Evolutionary conservation across 2,329 filamentous ascomycete genomes (phyloP), one percentile per base, ranked within the genome.

Genomic region (Nothopassalora personata): DNA sequence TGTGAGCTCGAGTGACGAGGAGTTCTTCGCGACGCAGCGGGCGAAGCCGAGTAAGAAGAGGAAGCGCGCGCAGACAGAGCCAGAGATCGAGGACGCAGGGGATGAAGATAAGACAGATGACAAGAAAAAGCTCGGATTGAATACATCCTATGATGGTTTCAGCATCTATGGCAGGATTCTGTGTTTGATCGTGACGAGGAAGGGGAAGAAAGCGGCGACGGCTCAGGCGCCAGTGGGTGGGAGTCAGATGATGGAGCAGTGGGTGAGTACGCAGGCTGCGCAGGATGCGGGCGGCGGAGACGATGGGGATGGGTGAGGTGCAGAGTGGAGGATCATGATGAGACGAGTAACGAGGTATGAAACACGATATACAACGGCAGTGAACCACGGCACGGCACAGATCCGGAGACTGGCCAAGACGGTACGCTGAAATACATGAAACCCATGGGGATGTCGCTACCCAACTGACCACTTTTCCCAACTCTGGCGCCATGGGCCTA

Each of bases 111-210:
- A 64, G 27, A 27, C 73, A 9, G 86, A 89, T 58, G 89, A 96
- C 70, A 95, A 97, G 77, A 97, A 99, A 79, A 97, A 97, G 74
- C 77, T 96, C 67, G 84, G 83, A 19, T 84, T 97, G 78, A 87
- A 88, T 62, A 94, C 93, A 28, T 87, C 86, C 13, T 99, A 97
- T 75, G 91, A 97, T 69, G 93, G 94, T 8, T 97, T 97, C 76
- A 90, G 88, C 68, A 97, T 99, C 70, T 96, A 96, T 76, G 91
- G 94, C 10, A 88, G 91, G 66, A 91, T 96, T 50, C 79, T 99
- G 28, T 97, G 92, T 74, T 81, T 99, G 59, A 88, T 99, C 8
- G 87, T 99, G 74, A 89, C 88, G 72, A 86, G 88, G 61, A 87
- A 86, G 64, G 81, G 79, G 51, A 78, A 75, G 65, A 81, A 76